phyloP scores from a whole-genome alignment of 768 basidiomycete genomes.

The Exidia glandulosa region DNA sequence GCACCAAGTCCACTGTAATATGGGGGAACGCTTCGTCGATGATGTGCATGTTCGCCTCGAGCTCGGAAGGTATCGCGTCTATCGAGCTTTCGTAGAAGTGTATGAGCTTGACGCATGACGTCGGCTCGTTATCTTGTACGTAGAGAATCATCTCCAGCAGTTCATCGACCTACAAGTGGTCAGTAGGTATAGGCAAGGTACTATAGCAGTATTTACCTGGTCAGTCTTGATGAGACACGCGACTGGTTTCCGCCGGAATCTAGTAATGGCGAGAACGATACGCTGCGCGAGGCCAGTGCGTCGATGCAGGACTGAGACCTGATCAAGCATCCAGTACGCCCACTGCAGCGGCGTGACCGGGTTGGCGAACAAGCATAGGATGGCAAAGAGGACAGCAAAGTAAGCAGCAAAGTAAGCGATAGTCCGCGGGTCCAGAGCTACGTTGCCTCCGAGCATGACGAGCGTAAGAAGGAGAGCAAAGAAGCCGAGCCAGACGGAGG shows the following conservation, averaged over 20 bases:
- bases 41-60: constrained; percentile 62
- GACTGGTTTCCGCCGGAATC: constrained; percentile 40
- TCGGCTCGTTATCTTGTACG: constrained; percentile 57
- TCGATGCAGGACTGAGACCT: constrained; percentile 38
- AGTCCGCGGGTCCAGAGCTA: constrained; percentile 44
- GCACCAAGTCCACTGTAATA: constrained; percentile 50
- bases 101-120: constrained; percentile 54
- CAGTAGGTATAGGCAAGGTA: not conserved
- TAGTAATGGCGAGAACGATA: constrained; percentile 35
- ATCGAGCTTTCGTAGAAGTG: constrained; percentile 47
- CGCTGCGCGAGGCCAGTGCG: constrained; percentile 27
- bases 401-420: constrained; percentile 55
- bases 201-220: constrained; percentile 33
- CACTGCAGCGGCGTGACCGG: constrained; percentile 42
- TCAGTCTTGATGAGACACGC: constrained; percentile 54
- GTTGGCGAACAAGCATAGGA: constrained; percentile 42
- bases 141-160: constrained; percentile 58
- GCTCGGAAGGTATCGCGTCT: constrained; percentile 46
- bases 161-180: constrained; percentile 41
- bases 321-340: constrained; percentile 55
- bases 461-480: constrained; percentile 31
- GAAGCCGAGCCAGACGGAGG: constrained; percentile 31
- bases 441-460: constrained; percentile 45
- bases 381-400: constrained; percentile 34
- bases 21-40: constrained; percentile 56